Conservation (phyloP, 352 stramenopile species). For the Phytophthora vignae region DNA sequence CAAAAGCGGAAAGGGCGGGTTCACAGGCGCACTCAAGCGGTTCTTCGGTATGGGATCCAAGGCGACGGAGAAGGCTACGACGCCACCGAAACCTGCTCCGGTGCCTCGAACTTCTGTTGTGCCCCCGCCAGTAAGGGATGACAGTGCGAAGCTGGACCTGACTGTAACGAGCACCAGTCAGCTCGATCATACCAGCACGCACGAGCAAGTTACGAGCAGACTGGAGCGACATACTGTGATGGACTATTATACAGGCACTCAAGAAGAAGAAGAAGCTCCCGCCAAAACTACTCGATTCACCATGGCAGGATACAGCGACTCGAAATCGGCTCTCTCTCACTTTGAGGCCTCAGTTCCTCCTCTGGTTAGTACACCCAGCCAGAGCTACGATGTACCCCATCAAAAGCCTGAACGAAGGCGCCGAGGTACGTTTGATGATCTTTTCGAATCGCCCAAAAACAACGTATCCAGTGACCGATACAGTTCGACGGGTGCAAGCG, state of each 20-base stretch:
- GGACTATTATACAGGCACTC: constrained; percentile 23
- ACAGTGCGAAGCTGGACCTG: not conserved
- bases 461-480: constrained; percentile 11
- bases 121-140: constrained; percentile 8
- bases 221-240: constrained; percentile 39
- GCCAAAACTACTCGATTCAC: constrained; percentile 46
- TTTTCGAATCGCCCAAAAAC: constrained; percentile 74
- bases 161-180: not conserved
- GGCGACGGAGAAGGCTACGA: constrained; percentile 19
- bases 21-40: constrained; percentile 67
- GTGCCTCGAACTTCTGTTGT: not conserved
- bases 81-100: constrained; percentile 18
- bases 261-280: constrained; percentile 8
- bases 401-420: constrained; percentile 40
- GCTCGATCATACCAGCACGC: not conserved
- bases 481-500: constrained; percentile 12
- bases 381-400: constrained; percentile 14
- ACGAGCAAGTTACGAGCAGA: constrained; percentile 8
- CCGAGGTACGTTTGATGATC: constrained; percentile 76
- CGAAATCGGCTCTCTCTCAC: constrained; percentile 6
- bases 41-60: constrained; percentile 71
- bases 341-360: constrained; percentile 11
- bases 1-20: constrained; percentile 35
- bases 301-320: constrained; percentile 31
- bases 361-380: not conserved